These are phyloP conservation scores for Penicillium bovifimosum DNA, from an alignment of 495 filamentous ascomycete species.

Conservation along the genomic window DNA sequence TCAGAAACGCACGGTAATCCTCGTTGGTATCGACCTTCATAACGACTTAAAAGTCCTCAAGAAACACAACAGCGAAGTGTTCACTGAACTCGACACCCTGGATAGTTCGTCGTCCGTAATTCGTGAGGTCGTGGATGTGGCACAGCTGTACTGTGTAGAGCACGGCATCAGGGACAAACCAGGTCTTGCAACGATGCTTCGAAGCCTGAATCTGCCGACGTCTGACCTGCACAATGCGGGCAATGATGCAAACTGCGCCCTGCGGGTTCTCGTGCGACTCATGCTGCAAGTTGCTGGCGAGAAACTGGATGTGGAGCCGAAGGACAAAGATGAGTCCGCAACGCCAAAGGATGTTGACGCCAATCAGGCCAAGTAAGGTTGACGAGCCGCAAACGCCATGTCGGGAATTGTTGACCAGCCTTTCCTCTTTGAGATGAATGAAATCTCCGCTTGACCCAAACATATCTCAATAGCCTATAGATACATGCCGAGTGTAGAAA, in stretches of 20 bases:
- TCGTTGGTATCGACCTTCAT: constrained; percentile 71
- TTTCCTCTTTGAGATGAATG: neutral
- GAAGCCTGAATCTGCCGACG: constrained; percentile 53
- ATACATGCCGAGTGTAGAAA: too few species aligned
- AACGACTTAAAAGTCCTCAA: constrained; percentile 63
- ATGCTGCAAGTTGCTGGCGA: constrained; percentile 32
- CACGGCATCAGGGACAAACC: constrained; percentile 42
- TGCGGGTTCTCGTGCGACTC: constrained; percentile 69
- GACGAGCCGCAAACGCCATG: neutral
- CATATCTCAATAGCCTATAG: neutral
- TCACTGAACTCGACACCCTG: neutral
- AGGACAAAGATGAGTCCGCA: neutral
- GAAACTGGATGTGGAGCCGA: neutral
- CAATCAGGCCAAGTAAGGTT: neutral
- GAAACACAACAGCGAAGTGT: constrained; percentile 46
- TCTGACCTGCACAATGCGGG: constrained; percentile 82
- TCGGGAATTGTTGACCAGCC: neutral
- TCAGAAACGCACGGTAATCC: constrained; percentile 55
- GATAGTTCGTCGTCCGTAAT: constrained; percentile 19
- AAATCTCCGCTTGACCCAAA: constrained; percentile 1
- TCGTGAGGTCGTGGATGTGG: constrained; percentile 65
- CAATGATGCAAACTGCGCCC: constrained; percentile 87
- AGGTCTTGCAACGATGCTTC: constrained; percentile 56
- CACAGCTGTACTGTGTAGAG: constrained; percentile 56
- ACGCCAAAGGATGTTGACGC: neutral